These are phyloP conservation scores for Stromatinia cepivora DNA, from an alignment of 2,329 filamentous ascomycete genomes.

Conservation along the genomic window DNA sequence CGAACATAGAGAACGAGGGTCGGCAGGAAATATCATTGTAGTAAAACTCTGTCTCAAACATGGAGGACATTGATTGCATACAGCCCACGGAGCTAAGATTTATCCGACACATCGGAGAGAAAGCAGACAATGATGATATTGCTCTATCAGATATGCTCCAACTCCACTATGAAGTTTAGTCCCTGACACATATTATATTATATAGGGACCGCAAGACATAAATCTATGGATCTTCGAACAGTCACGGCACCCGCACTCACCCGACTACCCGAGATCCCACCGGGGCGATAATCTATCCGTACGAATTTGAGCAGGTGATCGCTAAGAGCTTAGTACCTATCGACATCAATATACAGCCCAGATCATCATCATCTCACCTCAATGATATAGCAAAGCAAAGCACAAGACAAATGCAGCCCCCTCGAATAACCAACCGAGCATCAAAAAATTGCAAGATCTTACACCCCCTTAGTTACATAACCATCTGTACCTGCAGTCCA, in stretches of 20 bases:
- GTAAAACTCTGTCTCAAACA: too few species aligned
- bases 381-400: neutral
- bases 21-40: neutral
- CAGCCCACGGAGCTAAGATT: neutral
- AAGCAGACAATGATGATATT: neutral
- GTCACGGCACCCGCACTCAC: too few species aligned
- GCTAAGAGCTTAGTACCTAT: too few species aligned
- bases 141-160: too few species aligned
- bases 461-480: too few species aligned
- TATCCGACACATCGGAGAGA: too few species aligned
- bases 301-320: too few species aligned
- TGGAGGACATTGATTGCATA: neutral
- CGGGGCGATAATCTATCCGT: neutral
- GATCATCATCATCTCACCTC: neutral
- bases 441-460: too few species aligned
- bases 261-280: too few species aligned
- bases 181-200: neutral
- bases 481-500: neutral
- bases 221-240: neutral
- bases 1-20: neutral
- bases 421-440: neutral
- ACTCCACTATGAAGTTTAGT: neutral
- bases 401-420: neutral
- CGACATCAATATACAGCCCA: neutral
- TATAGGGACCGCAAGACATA: neutral